phyloP scores from a whole-genome alignment of 257 asterid genomes.

The Dorcoceras hygrometricum region DNA sequence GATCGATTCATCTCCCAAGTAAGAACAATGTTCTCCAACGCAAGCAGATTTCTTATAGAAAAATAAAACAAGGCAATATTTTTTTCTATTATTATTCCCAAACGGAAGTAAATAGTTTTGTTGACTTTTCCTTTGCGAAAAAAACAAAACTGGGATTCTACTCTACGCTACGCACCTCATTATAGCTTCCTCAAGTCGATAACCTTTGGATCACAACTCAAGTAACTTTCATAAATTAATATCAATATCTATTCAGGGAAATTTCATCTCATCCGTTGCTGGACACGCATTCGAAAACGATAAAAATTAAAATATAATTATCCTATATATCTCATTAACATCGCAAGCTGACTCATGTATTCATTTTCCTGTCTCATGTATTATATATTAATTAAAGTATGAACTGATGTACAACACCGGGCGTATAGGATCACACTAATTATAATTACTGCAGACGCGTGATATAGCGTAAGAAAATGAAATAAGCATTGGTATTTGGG shows the following conservation, averaged over 20 bases:
- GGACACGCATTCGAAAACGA: no score
- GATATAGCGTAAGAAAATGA: neutral
- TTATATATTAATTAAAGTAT: no score
- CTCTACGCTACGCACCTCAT: neutral
- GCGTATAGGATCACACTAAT: neutral
- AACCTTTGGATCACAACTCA: no score
- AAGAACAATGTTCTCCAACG: neutral
- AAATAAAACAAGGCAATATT: no score
- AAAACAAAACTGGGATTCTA: slow-evolving; percentile 2
- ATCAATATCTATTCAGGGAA: no score
- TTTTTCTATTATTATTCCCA: neutral
- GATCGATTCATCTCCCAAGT: neutral
- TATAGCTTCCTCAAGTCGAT: no score
- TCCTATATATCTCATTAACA: no score
- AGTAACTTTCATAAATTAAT: no score
- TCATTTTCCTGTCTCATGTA: no score
- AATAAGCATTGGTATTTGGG: neutral
- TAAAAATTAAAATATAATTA: no score
- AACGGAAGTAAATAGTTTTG: slow-evolving; percentile 21
- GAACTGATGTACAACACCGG: neutral
- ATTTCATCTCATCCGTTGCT: no score
- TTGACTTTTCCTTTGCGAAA: neutral
- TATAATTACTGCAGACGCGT: neutral
- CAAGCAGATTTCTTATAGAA: slow-evolving; percentile 8
- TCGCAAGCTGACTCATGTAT: no score